phyloP scores from a whole-genome alignment of 2,329 filamentous ascomycete genomes.

The Fusarium pilosicola region DNA sequence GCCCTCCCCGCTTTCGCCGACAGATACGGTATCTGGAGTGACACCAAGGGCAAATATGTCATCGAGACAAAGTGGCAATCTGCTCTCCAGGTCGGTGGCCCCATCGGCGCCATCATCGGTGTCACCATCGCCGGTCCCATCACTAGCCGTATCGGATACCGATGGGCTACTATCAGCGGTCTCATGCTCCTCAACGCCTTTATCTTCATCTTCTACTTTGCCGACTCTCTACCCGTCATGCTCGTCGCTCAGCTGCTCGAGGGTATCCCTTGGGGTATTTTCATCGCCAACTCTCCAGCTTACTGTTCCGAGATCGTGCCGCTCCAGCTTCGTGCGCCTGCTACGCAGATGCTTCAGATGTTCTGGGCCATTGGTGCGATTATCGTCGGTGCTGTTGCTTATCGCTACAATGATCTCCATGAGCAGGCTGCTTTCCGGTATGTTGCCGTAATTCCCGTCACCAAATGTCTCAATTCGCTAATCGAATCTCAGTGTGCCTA shows the following conservation, averaged over 20 bases:
- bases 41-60: constrained; percentile 34
- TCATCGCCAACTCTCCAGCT: constrained; percentile 70
- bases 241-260: constrained; percentile 66
- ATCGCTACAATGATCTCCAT: constrained; percentile 55
- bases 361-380: constrained; percentile 71
- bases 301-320: constrained; percentile 70
- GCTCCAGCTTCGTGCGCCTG: constrained; percentile 63
- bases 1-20: constrained; percentile 52
- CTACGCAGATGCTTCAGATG: constrained; percentile 71
- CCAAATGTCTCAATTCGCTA: constrained; percentile 8
- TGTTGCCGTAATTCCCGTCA: constrained; percentile 1
- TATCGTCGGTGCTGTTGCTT: constrained; percentile 66
- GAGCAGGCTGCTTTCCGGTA: constrained; percentile 34
- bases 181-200: constrained; percentile 53
- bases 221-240: constrained; percentile 52
- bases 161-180: constrained; percentile 49
- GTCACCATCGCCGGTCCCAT: constrained; percentile 52
- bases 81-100: constrained; percentile 49
- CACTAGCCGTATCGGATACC: constrained; percentile 51
- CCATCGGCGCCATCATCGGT: constrained; percentile 50
- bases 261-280: constrained; percentile 70
- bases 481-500: constrained; percentile 55
- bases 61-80: constrained; percentile 56
- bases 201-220: constrained; percentile 65
- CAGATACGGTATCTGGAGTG: constrained; percentile 49